A percentile compares a stretch with the other conserved stretches of the same genome.
phyloP scores from a whole-genome alignment of 371 early-diverging fungal genomes.

The Saksenaea vasiformis region DNA sequence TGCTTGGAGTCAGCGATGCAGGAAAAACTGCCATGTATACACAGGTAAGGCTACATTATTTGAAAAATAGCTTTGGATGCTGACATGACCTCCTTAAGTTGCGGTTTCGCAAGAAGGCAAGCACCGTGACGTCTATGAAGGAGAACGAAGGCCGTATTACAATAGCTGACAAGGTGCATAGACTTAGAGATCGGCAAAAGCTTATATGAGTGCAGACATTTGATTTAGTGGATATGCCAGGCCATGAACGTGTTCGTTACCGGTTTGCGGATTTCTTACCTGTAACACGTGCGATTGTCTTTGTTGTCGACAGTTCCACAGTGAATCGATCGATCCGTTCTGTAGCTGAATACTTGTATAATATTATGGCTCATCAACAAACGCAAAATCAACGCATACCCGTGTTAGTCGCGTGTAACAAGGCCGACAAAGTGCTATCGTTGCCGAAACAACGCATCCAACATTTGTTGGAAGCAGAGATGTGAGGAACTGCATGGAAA shows the following conservation, averaged over 20 bases:
- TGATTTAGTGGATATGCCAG: constrained; percentile 86
- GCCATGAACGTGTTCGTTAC: constrained; percentile 83
- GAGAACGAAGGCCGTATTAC: constrained; percentile 65
- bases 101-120: constrained; percentile 43
- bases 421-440: constrained; percentile 76
- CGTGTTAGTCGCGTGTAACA: constrained; percentile 81
- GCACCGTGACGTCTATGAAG: constrained; percentile 74
- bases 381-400: constrained; percentile 61
- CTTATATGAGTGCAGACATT: constrained; percentile 24
- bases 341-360: constrained; percentile 75
- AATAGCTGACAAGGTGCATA: constrained; percentile 42
- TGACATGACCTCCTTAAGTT: constrained; percentile 38
- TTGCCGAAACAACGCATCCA: constrained; percentile 65
- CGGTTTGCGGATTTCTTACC: constrained; percentile 71
- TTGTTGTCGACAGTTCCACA: constrained; percentile 78
- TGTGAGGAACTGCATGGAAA: constrained; percentile 46
- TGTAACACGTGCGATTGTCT: constrained; percentile 71
- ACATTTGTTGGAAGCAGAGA: constrained; percentile 71
- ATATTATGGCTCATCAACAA: constrained; percentile 67
- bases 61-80: not conserved
- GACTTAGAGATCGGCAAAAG: not conserved
- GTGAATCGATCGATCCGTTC: constrained; percentile 51
- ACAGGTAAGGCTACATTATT: constrained; percentile 28
- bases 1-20: constrained; percentile 61
- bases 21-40: constrained; percentile 68